A percentile compares a stretch with the other conserved stretches of the same genome.
Conservation (phyloP, 2,329 filamentous ascomycete species). For the Ophiostoma pallidulum region DNA sequence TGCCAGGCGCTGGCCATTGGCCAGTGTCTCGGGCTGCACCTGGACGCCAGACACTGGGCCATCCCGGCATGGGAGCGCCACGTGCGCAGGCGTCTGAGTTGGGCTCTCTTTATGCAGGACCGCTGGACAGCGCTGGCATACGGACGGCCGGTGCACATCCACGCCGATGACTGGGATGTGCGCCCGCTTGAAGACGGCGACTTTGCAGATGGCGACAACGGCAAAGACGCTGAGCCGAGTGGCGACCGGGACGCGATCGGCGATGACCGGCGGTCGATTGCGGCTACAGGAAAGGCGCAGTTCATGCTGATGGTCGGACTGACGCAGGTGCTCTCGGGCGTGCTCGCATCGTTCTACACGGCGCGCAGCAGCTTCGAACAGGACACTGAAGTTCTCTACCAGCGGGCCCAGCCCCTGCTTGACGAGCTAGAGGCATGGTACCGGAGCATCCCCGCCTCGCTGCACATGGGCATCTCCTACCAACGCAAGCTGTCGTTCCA, state of each 20-base stretch:
- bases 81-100: slow-evolving; percentile 46
- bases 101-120: slow-evolving; percentile 53
- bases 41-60: slow-evolving; percentile 47
- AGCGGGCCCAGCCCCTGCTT: slow-evolving; percentile 39
- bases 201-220: slow-evolving; percentile 15
- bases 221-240: not conserved
- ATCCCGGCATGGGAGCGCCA: slow-evolving; percentile 49
- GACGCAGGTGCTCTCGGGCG: slow-evolving; percentile 36
- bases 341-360: slow-evolving; percentile 37
- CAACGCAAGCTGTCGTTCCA: slow-evolving; percentile 32
- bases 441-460: slow-evolving; percentile 31
- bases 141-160: slow-evolving; percentile 43
- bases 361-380: slow-evolving; percentile 22
- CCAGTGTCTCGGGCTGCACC: slow-evolving; percentile 44
- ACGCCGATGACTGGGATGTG: slow-evolving; percentile 41
- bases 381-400: slow-evolving; percentile 29
- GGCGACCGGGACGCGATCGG: not conserved
- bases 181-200: slow-evolving; percentile 16
- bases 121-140: slow-evolving; percentile 45
- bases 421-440: slow-evolving; percentile 40
- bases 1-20: slow-evolving; percentile 39
- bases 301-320: slow-evolving; percentile 39
- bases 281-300: slow-evolving; percentile 29
- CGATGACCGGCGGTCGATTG: slow-evolving; percentile 24
- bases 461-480: slow-evolving; percentile 34